Evolutionary conservation across 371 early-diverging fungal species (phyloP).

Genomic region (Apophysomyces ossiformis): DNA sequence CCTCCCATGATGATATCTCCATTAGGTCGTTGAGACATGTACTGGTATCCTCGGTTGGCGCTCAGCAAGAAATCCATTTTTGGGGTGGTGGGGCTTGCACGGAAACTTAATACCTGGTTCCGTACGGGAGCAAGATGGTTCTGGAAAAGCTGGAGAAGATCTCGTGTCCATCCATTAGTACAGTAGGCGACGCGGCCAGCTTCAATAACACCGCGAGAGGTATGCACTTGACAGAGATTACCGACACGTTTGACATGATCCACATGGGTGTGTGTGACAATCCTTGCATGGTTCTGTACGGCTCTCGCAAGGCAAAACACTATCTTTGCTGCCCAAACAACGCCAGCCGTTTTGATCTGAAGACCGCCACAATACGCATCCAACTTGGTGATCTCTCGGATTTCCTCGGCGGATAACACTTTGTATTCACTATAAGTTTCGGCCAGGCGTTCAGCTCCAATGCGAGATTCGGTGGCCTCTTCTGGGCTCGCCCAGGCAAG

Average conservation of each 20-base stretch:
- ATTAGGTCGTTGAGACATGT: conserved; percentile 51
- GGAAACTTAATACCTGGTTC: conserved; percentile 53
- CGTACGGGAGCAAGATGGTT: conserved; percentile 45
- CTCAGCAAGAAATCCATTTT: conserved; percentile 37
- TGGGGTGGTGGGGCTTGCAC: conserved; percentile 20
- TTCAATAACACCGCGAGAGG: conserved; percentile 31
- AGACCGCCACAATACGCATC: conserved; percentile 46
- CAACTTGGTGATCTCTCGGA: conserved; percentile 23
- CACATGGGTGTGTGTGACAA: conserved; percentile 24
- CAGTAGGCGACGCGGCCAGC: conserved; percentile 46
- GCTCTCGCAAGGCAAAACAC: conserved; percentile 42
- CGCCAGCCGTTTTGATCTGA: conserved; percentile 34
- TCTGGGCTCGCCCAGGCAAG: conserved; percentile 31
- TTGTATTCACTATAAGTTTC: conserved; percentile 14
- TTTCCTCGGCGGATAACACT: conserved; percentile 19
- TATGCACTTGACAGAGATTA: conserved; percentile 18
- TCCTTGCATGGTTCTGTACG: conserved; percentile 22
- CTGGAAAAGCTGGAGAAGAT: conserved; percentile 23
- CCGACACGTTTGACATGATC: conserved; percentile 15
- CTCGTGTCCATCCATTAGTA: conserved; percentile 54
- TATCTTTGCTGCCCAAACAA: conserved; percentile 51
- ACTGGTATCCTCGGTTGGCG: conserved; percentile 53
- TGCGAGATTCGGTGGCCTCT: conserved; percentile 28
- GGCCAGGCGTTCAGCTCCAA: conserved; percentile 28
- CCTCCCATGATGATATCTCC: conserved; percentile 58